Percentiles rank a stretch among this genome's conserved stretches.
phyloP scores from a whole-genome alignment of 1,284 basidiomycete genomes.

The Exsudoporus floridanus region DNA sequence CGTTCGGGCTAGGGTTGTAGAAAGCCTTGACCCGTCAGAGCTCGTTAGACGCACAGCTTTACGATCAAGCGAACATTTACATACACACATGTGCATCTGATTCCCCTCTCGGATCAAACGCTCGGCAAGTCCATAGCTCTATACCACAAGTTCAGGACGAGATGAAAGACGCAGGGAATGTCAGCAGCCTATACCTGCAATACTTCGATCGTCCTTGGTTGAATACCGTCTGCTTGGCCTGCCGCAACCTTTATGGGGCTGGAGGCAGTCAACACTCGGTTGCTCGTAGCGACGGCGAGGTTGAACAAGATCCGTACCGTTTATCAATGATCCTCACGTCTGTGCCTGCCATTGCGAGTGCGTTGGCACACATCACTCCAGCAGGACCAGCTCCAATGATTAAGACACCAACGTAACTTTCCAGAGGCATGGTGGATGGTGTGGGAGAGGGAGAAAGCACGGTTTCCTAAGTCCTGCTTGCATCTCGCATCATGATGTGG shows the following conservation, averaged over 20 bases:
- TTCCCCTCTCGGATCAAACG: slow-evolving; percentile 62
- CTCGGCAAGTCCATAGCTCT: slow-evolving; percentile 76
- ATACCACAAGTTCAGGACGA: neutral
- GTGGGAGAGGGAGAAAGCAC: neutral
- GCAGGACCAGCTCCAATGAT: slow-evolving; percentile 59
- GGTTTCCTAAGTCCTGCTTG: too few species aligned
- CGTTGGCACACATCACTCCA: slow-evolving; percentile 63
- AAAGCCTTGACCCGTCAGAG: slow-evolving; percentile 51
- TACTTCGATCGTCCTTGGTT: slow-evolving; percentile 76
- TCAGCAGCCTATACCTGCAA: slow-evolving; percentile 49
- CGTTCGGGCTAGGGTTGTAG: slow-evolving; percentile 61
- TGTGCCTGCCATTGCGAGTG: slow-evolving; percentile 56
- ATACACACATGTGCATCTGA: slow-evolving; percentile 66
- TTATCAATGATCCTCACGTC: slow-evolving; percentile 67
- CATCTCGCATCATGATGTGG: too few species aligned
- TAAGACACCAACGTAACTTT: slow-evolving; percentile 52
- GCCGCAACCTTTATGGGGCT: slow-evolving; percentile 59
- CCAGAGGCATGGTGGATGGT: slow-evolving; percentile 12
- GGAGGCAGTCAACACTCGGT: neutral
- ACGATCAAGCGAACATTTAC: slow-evolving; percentile 18
- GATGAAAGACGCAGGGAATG: neutral
- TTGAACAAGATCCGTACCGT: slow-evolving; percentile 41
- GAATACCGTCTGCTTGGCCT: slow-evolving; percentile 79
- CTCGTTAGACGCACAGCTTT: neutral
- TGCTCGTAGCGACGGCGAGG: too few species aligned